These are phyloP conservation scores for Effrenium voratum DNA, from an alignment of 73 alveolate genomes.

Conservation along the genomic window DNA sequence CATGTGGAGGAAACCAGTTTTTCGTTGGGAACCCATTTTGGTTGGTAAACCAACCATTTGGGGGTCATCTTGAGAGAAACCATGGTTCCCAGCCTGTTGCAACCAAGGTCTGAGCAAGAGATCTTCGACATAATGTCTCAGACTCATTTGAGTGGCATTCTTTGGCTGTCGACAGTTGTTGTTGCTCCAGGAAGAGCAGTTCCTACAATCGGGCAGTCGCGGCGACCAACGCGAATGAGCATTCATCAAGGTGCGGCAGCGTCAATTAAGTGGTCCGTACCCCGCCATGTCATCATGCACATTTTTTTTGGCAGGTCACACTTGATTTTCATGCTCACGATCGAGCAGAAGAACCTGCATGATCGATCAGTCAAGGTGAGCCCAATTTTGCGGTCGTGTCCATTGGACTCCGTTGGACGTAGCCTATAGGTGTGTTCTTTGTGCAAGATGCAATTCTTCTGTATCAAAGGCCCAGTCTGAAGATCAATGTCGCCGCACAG, in stretches of 20 bases:
- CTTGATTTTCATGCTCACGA: slow-evolving; percentile 95
- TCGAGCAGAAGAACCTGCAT: slow-evolving; percentile 95
- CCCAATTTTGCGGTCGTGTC: too few relatives aligned
- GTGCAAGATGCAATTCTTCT: too few relatives aligned
- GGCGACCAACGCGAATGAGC: slow-evolving; percentile 97
- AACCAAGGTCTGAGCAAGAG: slow-evolving; percentile 92
- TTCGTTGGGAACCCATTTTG: too few relatives aligned
- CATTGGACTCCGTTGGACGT: too few relatives aligned
- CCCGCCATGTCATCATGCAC: slow-evolving; percentile 88
- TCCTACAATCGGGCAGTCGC: slow-evolving; percentile 95
- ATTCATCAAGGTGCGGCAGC: slow-evolving; percentile 97
- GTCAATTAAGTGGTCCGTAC: neutral
- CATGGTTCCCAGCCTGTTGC: neutral
- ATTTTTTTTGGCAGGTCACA: slow-evolving; percentile 95
- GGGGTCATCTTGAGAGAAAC: too few relatives aligned
- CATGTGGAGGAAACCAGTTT: too few relatives aligned
- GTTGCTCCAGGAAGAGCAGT: slow-evolving; percentile 83
- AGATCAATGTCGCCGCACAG: neutral
- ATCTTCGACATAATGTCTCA: slow-evolving; percentile 84
- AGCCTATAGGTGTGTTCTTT: too few relatives aligned
- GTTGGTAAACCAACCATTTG: too few relatives aligned
- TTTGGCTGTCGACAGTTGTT: neutral
- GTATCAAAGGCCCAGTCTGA: too few relatives aligned
- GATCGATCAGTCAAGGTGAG: slow-evolving; percentile 95
- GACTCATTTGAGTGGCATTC: neutral